Evolutionary conservation across 2,329 filamentous ascomycete species (phyloP).

Genomic region (Pseudohalonectria lignicola): DNA sequence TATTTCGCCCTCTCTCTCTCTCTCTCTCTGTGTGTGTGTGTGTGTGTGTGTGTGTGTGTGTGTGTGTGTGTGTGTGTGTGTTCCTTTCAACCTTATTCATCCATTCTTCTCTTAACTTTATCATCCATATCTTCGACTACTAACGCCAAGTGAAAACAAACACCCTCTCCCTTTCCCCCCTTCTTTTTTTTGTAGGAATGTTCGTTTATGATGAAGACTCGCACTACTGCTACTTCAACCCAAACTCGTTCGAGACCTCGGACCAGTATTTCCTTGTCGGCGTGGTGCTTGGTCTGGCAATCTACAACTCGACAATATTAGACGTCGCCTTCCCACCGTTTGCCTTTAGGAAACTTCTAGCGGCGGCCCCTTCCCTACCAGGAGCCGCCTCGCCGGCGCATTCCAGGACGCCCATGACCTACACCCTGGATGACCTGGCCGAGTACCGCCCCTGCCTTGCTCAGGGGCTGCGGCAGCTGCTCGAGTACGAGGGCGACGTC

Average conservation of each 20-base stretch:
- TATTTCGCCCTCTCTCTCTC: background rate
- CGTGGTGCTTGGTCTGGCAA: conserved; percentile 76
- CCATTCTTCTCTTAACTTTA: no score
- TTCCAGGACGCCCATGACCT: conserved; percentile 53
- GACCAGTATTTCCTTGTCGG: conserved; percentile 89
- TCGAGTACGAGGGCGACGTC: conserved; percentile 79
- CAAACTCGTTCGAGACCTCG: conserved; percentile 77
- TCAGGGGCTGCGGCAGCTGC: conserved; percentile 59
- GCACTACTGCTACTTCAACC: conserved; percentile 86
- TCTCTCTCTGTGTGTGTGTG: no score
- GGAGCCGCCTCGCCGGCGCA: conserved; percentile 43
- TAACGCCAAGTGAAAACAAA: no score
- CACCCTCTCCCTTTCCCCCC: no score
- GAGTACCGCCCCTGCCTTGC: conserved; percentile 72
- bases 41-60: no score
- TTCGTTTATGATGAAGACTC: conserved; percentile 91
- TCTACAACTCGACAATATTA: conserved; percentile 90
- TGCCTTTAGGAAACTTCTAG: conserved; percentile 76
- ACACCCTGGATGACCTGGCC: conserved; percentile 70
- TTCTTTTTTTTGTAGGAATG: no score
- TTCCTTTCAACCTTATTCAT: no score
- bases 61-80: no score
- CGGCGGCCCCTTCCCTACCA: conserved; percentile 56
- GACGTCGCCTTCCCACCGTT: conserved; percentile 84
- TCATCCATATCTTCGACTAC: no score